These are phyloP conservation scores for Fusarium sacchari DNA, from an alignment of 2,329 filamentous ascomycete species.

Conservation along the genomic window DNA sequence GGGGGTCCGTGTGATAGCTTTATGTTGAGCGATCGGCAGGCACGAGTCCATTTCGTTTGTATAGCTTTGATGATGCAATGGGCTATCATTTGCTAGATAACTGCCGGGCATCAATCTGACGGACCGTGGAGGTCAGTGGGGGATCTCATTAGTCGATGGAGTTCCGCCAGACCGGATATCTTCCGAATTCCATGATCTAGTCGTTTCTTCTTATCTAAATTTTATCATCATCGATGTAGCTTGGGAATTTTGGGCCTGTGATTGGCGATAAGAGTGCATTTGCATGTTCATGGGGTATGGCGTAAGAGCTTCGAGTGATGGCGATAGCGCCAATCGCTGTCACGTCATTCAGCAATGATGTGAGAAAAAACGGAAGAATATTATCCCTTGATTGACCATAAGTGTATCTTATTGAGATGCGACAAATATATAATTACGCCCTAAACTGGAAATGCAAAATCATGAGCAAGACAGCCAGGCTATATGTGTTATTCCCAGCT, in stretches of 20 bases:
- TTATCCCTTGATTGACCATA: too few relatives aligned
- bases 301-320: neutral
- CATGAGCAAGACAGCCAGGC: accelerated
- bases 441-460: too few relatives aligned
- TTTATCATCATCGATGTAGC: neutral
- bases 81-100: neutral
- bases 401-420: too few relatives aligned
- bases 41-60: neutral
- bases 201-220: neutral
- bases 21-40: neutral
- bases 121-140: neutral
- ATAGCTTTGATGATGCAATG: slow-evolving; percentile 9
- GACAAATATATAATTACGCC: neutral
- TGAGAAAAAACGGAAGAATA: neutral
- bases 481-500: neutral
- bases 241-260: neutral
- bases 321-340: neutral
- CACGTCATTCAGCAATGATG: neutral
- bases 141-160: neutral
- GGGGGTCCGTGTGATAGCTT: neutral
- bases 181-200: neutral
- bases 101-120: neutral
- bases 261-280: neutral
- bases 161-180: neutral
- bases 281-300: neutral